phyloP scores from a whole-genome alignment of 768 basidiomycete genomes.

The Amanita polypyramis region DNA sequence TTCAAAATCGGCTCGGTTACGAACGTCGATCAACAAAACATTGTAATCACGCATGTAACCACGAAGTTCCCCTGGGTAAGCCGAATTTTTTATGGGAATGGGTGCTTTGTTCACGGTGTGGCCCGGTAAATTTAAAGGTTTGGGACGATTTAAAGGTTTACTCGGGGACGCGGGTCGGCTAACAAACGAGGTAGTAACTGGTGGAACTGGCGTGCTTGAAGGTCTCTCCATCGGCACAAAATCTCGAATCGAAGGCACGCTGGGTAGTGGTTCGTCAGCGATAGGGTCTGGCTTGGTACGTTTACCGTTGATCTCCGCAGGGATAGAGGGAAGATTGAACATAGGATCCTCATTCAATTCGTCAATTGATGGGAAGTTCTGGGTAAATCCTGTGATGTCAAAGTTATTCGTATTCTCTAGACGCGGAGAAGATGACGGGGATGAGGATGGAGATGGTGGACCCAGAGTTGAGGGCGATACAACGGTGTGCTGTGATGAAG shows the following conservation, averaged over 20 bases:
- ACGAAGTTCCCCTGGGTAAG: slow-evolving; percentile 47
- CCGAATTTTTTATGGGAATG: slow-evolving; percentile 49
- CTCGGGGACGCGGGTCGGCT: slow-evolving; percentile 58
- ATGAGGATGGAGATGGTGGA: slow-evolving; percentile 67
- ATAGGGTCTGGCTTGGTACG: slow-evolving; percentile 14
- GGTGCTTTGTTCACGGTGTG: slow-evolving; percentile 20
- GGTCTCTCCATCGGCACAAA: slow-evolving; percentile 43
- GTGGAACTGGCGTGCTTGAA: slow-evolving; percentile 62
- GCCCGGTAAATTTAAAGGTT: slow-evolving; percentile 22
- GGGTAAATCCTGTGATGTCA: slow-evolving; percentile 46
- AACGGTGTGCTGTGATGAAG: slow-evolving; percentile 49
- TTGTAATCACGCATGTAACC: slow-evolving; percentile 47
- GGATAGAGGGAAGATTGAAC: slow-evolving; percentile 39
- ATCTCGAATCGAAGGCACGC: slow-evolving; percentile 23
- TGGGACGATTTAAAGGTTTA: slow-evolving; percentile 22
- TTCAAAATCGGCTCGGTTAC: slow-evolving; percentile 72
- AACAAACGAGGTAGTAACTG: slow-evolving; percentile 40
- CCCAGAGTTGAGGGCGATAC: slow-evolving; percentile 65
- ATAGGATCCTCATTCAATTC: slow-evolving; percentile 53
- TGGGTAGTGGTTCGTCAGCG: slow-evolving; percentile 19
- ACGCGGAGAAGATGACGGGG: slow-evolving; percentile 55
- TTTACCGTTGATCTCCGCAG: slow-evolving; percentile 25
- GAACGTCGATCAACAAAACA: slow-evolving; percentile 74
- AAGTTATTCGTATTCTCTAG: slow-evolving; percentile 20
- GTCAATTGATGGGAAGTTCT: slow-evolving; percentile 68